Conservation (phyloP, 2,329 filamentous ascomycete species). For the Chaetomiaceae sp. region DNA sequence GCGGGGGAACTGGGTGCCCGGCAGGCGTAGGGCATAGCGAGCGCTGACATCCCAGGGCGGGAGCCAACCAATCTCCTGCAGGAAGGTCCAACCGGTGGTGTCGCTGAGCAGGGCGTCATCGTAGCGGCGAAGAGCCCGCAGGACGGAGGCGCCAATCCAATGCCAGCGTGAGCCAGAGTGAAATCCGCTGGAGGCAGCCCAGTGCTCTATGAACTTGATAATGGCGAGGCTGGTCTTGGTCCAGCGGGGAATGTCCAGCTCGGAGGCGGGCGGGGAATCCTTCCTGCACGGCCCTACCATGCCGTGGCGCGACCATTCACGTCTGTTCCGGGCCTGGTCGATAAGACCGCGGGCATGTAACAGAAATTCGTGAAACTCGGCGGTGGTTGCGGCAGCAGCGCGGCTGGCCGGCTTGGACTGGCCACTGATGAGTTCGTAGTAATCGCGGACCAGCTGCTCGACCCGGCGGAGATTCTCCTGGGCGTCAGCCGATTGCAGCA, state of each 20-base stretch:
- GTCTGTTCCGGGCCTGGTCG: conserved; percentile 42
- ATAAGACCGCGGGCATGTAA: conserved; percentile 44
- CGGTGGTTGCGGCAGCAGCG: conserved; percentile 25
- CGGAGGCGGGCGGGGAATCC: not conserved
- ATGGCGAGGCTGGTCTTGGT: conserved; percentile 47
- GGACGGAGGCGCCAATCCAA: conserved; percentile 56
- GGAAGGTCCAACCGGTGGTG: conserved; percentile 54
- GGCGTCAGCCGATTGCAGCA: conserved; percentile 53
- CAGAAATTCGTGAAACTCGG: conserved; percentile 40
- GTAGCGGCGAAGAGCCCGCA: conserved; percentile 59
- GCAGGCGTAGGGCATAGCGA: conserved; percentile 54
- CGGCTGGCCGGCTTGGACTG: conserved; percentile 2
- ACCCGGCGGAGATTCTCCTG: conserved; percentile 46
- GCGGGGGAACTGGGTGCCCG: conserved; percentile 39
- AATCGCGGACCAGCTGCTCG: conserved; percentile 46
- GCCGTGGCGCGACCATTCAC: conserved; percentile 46
- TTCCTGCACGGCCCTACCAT: conserved; percentile 36
- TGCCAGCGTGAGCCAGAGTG: conserved; percentile 46
- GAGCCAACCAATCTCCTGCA: conserved; percentile 70
- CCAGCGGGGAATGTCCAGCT: conserved; percentile 34
- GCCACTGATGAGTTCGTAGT: conserved; percentile 37
- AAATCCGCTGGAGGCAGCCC: conserved; percentile 55
- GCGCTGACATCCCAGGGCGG: conserved; percentile 63
- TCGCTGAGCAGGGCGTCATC: conserved; percentile 39
- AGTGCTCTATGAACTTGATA: conserved; percentile 63